These are phyloP conservation scores for Talaromyces sp. DNA, from an alignment of 2,329 filamentous ascomycete species.

Conservation along the genomic window DNA sequence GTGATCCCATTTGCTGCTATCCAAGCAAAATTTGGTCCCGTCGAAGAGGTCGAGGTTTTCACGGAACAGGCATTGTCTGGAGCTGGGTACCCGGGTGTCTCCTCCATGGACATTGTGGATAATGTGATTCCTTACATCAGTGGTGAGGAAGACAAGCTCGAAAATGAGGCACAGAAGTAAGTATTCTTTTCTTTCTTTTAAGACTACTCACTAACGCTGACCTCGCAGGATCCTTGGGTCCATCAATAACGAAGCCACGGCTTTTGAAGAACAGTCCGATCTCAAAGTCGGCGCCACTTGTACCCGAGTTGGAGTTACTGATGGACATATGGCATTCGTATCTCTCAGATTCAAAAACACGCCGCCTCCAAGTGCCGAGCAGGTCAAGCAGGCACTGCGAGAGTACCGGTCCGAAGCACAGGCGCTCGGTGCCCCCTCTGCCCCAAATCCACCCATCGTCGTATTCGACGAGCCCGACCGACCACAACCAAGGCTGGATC, in stretches of 20 bases:
- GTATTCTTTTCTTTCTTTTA: background rate
- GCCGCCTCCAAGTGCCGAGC: constrained; percentile 66
- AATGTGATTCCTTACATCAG: constrained; percentile 92
- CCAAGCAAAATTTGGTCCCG: constrained; percentile 77
- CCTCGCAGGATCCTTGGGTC: constrained; percentile 63
- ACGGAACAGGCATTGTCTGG: constrained; percentile 94
- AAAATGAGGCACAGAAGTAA: constrained; percentile 83
- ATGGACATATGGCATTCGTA: constrained; percentile 94
- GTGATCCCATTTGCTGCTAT: constrained; percentile 93
- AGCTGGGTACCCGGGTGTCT: constrained; percentile 64
- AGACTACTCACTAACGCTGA: background rate
- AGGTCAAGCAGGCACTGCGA: constrained; percentile 73
- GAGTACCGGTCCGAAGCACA: constrained; percentile 79
- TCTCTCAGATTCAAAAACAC: constrained; percentile 74
- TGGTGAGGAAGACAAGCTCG: constrained; percentile 93
- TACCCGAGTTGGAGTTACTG: constrained; percentile 89
- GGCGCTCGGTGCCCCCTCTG: constrained; percentile 78
- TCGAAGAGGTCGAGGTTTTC: constrained; percentile 73
- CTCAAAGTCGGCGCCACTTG: constrained; percentile 81
- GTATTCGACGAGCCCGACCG: constrained; percentile 88
- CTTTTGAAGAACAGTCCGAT: constrained; percentile 67
- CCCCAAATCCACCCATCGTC: constrained; percentile 72
- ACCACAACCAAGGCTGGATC: constrained; percentile 85
- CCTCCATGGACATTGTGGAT: constrained; percentile 92
- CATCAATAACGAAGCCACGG: constrained; percentile 65